Percentiles rank a stretch among this genome's conserved stretches.
These are phyloP conservation scores for Pholiota microspora DNA, from an alignment of 768 basidiomycete genomes.

Conservation along the genomic window DNA sequence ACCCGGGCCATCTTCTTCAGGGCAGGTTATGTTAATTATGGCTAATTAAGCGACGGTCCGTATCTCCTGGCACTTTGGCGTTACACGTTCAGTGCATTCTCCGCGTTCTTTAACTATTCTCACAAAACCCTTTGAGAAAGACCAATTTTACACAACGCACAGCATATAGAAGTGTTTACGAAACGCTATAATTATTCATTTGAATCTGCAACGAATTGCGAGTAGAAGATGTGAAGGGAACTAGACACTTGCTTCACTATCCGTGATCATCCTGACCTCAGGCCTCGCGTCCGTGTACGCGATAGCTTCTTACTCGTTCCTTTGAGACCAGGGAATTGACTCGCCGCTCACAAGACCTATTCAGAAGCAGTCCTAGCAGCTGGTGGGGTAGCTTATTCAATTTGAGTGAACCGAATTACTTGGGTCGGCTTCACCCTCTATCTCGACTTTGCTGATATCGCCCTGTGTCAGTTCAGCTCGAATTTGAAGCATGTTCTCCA, in stretches of 20 bases:
- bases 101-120: neutral
- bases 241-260: too few species aligned
- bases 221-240: too few species aligned
- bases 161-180: neutral
- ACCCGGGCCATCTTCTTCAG: constrained; percentile 31
- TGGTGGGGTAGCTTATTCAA: neutral
- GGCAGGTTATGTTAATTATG: constrained; percentile 26
- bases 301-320: neutral
- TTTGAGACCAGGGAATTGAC: neutral
- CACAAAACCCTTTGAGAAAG: neutral
- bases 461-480: constrained; percentile 10
- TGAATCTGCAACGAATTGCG: neutral
- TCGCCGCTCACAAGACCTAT: neutral
- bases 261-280: too few species aligned
- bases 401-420: neutral
- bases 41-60: neutral
- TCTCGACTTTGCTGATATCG: neutral
- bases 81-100: neutral
- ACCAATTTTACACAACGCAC: neutral
- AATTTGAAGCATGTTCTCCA: constrained; percentile 38
- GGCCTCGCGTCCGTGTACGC: neutral
- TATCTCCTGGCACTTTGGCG: neutral
- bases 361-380: neutral
- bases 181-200: neutral
- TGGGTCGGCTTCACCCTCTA: neutral